Base-by-base conservation (phyloP, 139 green algal genomes). In the Tetradesmus lagerheimii region DNA sequence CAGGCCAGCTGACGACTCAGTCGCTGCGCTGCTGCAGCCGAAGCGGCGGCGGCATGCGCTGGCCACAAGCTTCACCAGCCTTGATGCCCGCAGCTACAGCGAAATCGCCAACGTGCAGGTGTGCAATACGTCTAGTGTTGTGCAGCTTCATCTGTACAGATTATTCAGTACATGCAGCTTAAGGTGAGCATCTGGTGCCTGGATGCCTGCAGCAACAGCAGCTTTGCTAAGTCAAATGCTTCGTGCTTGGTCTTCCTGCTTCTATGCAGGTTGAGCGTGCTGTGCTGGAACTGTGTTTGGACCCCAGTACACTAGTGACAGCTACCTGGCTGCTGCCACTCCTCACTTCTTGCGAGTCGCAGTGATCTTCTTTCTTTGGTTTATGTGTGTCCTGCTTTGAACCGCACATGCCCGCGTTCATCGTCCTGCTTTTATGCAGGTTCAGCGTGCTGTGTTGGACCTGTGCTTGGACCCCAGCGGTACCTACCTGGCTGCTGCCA, bases 101-200 rank as follows among this genome's bases (percentile, higher is more conserved):
- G 95, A 98, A 67, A 96, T 98, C 37, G 92, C 91, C 25, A 97
- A 93, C 15, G 88, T 96, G 41, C 81, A 92, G 29, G 88, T 96
- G 81, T 11, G 80, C 35, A 76, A 16, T 37, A n/a, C n/a, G n/a
- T n/a, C n/a, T n/a, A n/a, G n/a, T n/a, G n/a, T n/a, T n/a, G n/a
- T n/a, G n/a, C n/a, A n/a, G n/a, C n/a, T n/a, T n/a, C n/a, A n/a
- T n/a, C n/a, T n/a, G n/a, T n/a, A n/a, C n/a, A n/a, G n/a, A n/a
- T n/a, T n/a, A n/a, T 9, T 15, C 43, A 50, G 43, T 50, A 50
- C 43, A 50, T 50, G 43, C 43, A 15, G 29, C 15, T 66, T 9
- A 12, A 18, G 11, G 14, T 57, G 15, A 75, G 64, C 64, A 11
- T 35, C 64, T 31, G 14, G 15, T n/a, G 64, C 64, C 64, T 35